Evolutionary conservation across 2,329 filamentous ascomycete species (phyloP).

Genomic region (Hypoxylon sp.): DNA sequence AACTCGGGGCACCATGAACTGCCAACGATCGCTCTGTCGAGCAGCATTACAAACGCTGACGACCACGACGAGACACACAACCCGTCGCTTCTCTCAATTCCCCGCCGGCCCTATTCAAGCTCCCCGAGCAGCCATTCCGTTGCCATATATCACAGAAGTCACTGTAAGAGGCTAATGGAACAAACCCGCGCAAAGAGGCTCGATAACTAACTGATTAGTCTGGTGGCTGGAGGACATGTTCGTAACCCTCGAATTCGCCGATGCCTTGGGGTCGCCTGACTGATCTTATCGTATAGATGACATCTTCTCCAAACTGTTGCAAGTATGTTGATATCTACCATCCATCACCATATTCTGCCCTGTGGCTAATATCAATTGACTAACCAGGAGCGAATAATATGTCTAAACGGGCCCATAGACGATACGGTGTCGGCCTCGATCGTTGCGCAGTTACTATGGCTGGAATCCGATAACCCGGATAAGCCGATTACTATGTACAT

Average conservation of each 20-base stretch:
- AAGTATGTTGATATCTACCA: constrained; percentile 64
- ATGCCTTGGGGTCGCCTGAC: constrained; percentile 25
- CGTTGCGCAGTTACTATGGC: constrained; percentile 95
- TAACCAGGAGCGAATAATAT: constrained; percentile 88
- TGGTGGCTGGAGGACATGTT: constrained; percentile 84
- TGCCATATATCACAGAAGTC: constrained; percentile 72
- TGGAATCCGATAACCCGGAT: constrained; percentile 95
- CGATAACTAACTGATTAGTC: constrained; percentile 66
- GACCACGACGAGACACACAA: constrained; percentile 48
- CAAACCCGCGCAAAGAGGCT: neutral
- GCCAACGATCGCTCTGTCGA: constrained; percentile 54
- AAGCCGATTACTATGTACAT: constrained; percentile 99
- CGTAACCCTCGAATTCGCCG: constrained; percentile 53
- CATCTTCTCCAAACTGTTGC: constrained; percentile 84
- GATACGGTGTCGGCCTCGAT: constrained; percentile 92
- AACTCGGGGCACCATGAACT: constrained; percentile 55
- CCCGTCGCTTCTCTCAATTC: constrained; percentile 62
- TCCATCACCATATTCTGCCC: constrained; percentile 43
- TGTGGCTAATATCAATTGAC: constrained; percentile 9
- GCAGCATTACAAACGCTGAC: constrained; percentile 57
- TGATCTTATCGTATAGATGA: constrained; percentile 70
- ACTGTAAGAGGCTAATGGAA: constrained; percentile 57
- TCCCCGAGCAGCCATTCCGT: constrained; percentile 60
- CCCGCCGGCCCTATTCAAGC: constrained; percentile 55
- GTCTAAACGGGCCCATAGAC: constrained; percentile 91